Percentiles rank a stretch among this genome's conserved stretches.
These are phyloP conservation scores for Conticribra guillardii DNA, from an alignment of 108 stramenopile genomes.

Conservation along the genomic window DNA sequence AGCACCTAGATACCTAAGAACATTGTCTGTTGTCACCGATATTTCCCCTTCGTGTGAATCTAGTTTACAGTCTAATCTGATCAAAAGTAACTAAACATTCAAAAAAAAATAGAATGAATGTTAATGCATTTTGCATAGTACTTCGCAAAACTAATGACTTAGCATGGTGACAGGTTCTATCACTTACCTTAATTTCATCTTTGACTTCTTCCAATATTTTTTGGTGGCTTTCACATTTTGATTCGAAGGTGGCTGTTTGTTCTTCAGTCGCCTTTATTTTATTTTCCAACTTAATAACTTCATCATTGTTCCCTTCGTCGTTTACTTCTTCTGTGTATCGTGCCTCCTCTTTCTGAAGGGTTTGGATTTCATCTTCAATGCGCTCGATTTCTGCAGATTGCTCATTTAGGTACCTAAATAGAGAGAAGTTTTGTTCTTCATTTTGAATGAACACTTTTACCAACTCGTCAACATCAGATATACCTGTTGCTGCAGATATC, in stretches of 20 bases:
- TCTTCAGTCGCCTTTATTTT: constrained; percentile 59
- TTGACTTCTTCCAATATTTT: constrained; percentile 69
- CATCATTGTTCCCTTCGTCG: constrained; percentile 62
- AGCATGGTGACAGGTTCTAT: neutral
- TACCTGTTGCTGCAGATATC: constrained; percentile 75
- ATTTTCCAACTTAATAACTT: constrained; percentile 67
- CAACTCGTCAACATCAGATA: constrained; percentile 66
- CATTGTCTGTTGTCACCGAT: constrained; percentile 75
- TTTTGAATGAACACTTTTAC: constrained; percentile 69
- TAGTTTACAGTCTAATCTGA: constrained; percentile 51
- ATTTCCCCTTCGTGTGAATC: constrained; percentile 42
- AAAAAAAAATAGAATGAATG: neutral
- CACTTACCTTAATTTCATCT: constrained; percentile 58
- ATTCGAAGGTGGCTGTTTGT: constrained; percentile 67
- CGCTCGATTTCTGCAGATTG: constrained; percentile 77
- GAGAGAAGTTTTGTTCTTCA: constrained; percentile 80
- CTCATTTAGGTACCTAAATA: constrained; percentile 77
- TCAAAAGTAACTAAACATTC: constrained; percentile 47
- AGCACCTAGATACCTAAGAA: constrained; percentile 78
- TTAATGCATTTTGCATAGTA: neutral
- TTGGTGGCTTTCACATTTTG: constrained; percentile 55
- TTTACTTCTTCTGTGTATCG: constrained; percentile 46
- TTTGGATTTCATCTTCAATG: constrained; percentile 60
- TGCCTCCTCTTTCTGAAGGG: constrained; percentile 61
- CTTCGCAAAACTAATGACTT: neutral